phyloP scores from a whole-genome alignment of 2,329 filamentous ascomycete genomes.

The Botrytis sinoallii region DNA sequence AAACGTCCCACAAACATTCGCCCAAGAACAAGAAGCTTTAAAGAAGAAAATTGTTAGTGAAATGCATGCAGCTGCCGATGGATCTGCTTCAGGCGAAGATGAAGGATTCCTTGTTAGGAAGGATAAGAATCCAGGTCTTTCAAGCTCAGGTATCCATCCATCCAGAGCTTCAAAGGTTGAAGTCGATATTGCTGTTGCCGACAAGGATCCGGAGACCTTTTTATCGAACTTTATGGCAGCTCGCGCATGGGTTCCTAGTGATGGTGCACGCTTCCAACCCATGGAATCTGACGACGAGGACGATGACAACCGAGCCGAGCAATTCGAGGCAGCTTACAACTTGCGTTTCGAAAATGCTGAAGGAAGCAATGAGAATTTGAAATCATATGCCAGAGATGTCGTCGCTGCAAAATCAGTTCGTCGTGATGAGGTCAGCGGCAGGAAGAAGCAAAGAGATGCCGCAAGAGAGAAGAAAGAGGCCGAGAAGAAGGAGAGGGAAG shows the following conservation, averaged over 20 bases:
- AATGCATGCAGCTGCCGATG: constrained; percentile 62
- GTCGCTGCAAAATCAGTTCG: constrained; percentile 80
- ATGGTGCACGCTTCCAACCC: constrained; percentile 66
- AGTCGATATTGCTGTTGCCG: constrained; percentile 68
- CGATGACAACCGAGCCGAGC: constrained; percentile 70
- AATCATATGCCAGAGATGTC: constrained; percentile 85
- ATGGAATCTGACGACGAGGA: constrained; percentile 87
- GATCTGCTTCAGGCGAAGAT: constrained; percentile 49
- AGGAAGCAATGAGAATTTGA: constrained; percentile 82
- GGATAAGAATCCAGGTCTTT: constrained; percentile 40
- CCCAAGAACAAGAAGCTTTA: constrained; percentile 81
- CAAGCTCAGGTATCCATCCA: constrained; percentile 53
- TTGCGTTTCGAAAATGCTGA: constrained; percentile 90
- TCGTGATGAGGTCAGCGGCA: constrained; percentile 72
- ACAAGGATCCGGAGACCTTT: constrained; percentile 87
- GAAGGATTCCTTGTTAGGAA: constrained; percentile 75
- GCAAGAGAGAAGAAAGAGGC: constrained; percentile 76
- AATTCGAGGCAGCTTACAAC: constrained; percentile 92
- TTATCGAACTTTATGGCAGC: constrained; percentile 95
- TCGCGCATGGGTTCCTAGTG: constrained; percentile 78
- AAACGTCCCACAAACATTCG: constrained; percentile 64
- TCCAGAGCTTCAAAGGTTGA: constrained; percentile 51
- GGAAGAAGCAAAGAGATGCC: constrained; percentile 74
- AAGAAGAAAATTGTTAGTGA: constrained; percentile 76
- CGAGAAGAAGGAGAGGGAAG: constrained; percentile 70